Base-by-base conservation (phyloP, 2,329 filamentous ascomycete species). In the Aureobasidium pullulans region DNA sequence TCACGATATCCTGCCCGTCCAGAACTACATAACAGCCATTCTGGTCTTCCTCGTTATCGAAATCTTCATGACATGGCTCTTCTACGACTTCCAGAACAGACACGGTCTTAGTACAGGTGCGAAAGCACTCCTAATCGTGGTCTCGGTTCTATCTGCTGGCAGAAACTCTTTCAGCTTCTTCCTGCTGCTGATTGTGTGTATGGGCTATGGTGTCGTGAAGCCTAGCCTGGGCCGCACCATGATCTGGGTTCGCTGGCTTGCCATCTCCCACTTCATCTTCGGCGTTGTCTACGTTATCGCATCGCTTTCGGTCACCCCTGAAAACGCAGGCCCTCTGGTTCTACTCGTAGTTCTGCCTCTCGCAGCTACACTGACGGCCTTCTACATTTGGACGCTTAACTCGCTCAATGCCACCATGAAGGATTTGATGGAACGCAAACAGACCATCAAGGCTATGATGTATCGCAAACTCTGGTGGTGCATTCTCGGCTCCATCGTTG, bases 391-490 rank as follows among this genome's bases (percentile, higher is more conserved):
- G 94, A 99, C 94, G 0, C 81, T 99, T 64, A 97, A 96, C 77
- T 95, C 92, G 23, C 82, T 99, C 60, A 96, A 93, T 73, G 81
- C 87, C 60, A 99, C 94, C 0, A 93, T 97, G 77, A 97, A 96
- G 75, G 93, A 97, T 68, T 82, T 99, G n/a, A 82, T 88, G 59
- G 90, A 96, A 69, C 87, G 94, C 65, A 96, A 96, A 75, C 94
- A 99, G 75, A 87, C 89, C 67, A 87, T 88, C 67, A 99, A 99
- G 72, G 90, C 92, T 49, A 75, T 84, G 74, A 99, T 99, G 95
- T 99, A 97, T 76, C 92, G 89, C 76, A 96, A 95, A 73, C 84
- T 99, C 13, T 99, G 95, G 92, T 99, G 92, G 92, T 93, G 90
- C 72, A 96, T 99, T 62, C 80, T 99, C 47, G 80, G 84, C 64